Conservation (phyloP, 805 yeast species). For the Kodamaea fukazawae region DNA sequence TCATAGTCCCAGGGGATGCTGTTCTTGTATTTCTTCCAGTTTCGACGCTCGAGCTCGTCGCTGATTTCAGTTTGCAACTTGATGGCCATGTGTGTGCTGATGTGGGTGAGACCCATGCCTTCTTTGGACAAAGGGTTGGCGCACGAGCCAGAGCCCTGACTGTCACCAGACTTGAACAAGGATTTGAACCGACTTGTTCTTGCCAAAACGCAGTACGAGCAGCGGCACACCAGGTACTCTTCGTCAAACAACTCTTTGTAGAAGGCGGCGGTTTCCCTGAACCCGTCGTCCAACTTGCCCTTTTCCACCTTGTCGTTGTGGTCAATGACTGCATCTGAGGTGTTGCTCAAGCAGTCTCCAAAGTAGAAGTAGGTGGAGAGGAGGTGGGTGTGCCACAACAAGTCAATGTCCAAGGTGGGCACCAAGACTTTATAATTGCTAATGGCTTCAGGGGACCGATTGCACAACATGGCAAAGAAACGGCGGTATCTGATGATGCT, state of each 20-base stretch:
- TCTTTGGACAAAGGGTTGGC: conserved; percentile 16
- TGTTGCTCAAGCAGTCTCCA: conserved; percentile 13
- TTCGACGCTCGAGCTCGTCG: neutral
- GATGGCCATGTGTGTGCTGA: conserved; percentile 8
- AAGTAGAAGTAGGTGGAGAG: conserved; percentile 16
- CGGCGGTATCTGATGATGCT: conserved; percentile 17
- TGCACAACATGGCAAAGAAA: no score
- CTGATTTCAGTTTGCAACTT: neutral
- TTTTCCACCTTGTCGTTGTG: conserved; percentile 26
- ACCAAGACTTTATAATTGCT: conserved; percentile 15
- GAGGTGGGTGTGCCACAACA: conserved; percentile 29
- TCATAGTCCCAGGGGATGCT: neutral
- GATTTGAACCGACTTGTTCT: neutral
- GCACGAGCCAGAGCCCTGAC: conserved; percentile 14
- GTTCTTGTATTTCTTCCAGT: conserved; percentile 2
- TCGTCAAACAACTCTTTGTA: conserved; percentile 15
- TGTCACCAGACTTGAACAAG: neutral
- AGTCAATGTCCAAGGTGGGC: conserved; percentile 27
- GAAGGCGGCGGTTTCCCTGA: conserved; percentile 14
- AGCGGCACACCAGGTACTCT: conserved; percentile 22
- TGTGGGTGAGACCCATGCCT: conserved; percentile 13
- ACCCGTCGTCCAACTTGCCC: conserved; percentile 14
- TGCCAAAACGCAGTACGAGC: conserved; percentile 13
- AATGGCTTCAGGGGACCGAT: no score
- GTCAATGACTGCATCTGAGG: conserved; percentile 16